Evolutionary conservation across 179 eudicot species (phyloP).

Genomic region (Actinidia arguta): DNA sequence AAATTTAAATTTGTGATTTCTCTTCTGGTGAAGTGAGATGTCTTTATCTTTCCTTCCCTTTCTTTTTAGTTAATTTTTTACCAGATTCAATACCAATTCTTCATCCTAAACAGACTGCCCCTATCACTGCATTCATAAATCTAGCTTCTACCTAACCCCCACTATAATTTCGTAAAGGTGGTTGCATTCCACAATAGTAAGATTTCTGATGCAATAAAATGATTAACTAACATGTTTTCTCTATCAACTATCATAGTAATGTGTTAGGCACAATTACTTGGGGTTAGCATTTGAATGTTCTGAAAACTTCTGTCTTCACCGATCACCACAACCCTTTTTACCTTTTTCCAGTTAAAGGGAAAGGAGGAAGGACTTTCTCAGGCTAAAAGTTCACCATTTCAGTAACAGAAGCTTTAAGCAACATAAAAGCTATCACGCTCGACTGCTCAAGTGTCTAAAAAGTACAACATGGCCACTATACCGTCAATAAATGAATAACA

Average conservation of each 20-base stretch:
- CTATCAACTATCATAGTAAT: neutral
- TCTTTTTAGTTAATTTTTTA: no score
- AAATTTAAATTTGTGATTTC: no score
- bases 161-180: neutral
- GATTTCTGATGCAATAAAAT: neutral
- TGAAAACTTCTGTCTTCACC: neutral
- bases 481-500: neutral
- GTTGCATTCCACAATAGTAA: no score
- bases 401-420: neutral
- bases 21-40: no score
- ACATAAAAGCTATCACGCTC: neutral
- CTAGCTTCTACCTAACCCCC: slow-evolving; percentile 2
- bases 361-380: neutral
- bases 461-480: neutral
- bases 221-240: neutral
- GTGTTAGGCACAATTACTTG: neutral
- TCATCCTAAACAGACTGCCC: no score
- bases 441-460: neutral
- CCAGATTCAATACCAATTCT: no score
- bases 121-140: no score
- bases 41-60: no score
- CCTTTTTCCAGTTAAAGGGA: neutral
- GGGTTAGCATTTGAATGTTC: neutral
- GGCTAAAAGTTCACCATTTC: neutral
- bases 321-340: neutral